Evolutionary conservation across 305 asterid genomes (phyloP), one percentile per base, ranked within the genome.

Genomic region (Fraxinus sp.): DNA sequence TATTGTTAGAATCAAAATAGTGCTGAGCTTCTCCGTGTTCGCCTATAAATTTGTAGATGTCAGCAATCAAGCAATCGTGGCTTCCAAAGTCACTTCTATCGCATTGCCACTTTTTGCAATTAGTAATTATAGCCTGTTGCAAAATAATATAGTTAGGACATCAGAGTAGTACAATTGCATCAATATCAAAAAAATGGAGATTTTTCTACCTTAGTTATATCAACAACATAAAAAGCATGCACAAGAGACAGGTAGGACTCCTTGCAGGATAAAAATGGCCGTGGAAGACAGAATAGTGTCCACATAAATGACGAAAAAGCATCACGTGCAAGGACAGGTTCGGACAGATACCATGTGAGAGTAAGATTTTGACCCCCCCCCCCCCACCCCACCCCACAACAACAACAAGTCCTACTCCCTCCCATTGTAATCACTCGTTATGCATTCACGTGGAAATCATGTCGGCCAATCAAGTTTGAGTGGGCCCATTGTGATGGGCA

Each of bases 291-390:
- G 91, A 92, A 97, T 22, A 93, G 89, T 22, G 88, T 86, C 99
- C 98, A 97, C 99, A 97, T 97, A 64, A 97, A 86, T 39, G 98
- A 93, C 62, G 98, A 91, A 92, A 97, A 97, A 74, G 98, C 89
- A 88, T 97, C 97, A 66, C 80, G 90, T 73, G 94, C 89, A 84
- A 97, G 93, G 81, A 94, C 81, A 80, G 99, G 97, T 85, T 87
- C 92, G 72, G 93, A 87, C 81, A 97, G 94, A 76, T 86, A 26
- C n/a, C 35, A 26, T 66, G 74, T 10, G n/a, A 10, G n/a, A 26
- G 36, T 26, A 26, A 66, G 35, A 9, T 14, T 66, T 22, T 24
- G 74, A 26, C 18, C 11, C 74, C 36, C 4, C 74, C 7, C 74
- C 8, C 8, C 39, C 8, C 39, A n/a, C 33, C 33, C 33, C 33